These are phyloP conservation scores for Plasmopara viticola DNA, from an alignment of 352 stramenopile species.

Conservation along the genomic window DNA sequence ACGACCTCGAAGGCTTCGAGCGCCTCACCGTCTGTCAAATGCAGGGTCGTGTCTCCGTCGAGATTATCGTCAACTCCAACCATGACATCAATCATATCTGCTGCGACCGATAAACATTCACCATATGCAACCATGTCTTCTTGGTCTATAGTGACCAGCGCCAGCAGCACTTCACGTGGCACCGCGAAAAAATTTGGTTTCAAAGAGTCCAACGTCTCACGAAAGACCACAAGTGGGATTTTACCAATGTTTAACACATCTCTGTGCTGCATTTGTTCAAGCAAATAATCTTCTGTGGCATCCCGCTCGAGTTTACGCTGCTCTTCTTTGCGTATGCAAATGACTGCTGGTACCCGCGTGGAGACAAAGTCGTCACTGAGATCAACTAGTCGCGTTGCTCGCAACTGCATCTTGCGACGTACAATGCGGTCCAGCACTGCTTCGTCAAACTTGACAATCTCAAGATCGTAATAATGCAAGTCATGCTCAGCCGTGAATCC, in stretches of 20 bases:
- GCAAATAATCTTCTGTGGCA: constrained; percentile 43
- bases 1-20: constrained; percentile 31
- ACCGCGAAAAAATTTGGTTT: constrained; percentile 23
- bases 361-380: constrained; percentile 61
- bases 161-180: constrained; percentile 43
- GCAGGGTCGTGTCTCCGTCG: constrained; percentile 8
- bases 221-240: constrained; percentile 38
- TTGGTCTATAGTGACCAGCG: constrained; percentile 42
- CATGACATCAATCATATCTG: constrained; percentile 50
- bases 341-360: constrained; percentile 40
- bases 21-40: constrained; percentile 8
- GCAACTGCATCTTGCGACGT: constrained; percentile 47
- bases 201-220: constrained; percentile 32
- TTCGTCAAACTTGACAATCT: constrained; percentile 46
- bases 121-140: constrained; percentile 58
- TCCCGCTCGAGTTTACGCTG: constrained; percentile 37
- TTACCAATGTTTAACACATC: constrained; percentile 65
- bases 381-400: constrained; percentile 32
- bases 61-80: not conserved
- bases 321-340: constrained; percentile 29
- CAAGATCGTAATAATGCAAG: constrained; percentile 46
- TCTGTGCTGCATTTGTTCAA: constrained; percentile 53
- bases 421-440: constrained; percentile 47
- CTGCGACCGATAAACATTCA: constrained; percentile 36
- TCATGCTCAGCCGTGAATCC: constrained; percentile 64